Base-by-base conservation (phyloP, 192 early-diverging fungal genomes). In the Funneliformis geosporum region DNA sequence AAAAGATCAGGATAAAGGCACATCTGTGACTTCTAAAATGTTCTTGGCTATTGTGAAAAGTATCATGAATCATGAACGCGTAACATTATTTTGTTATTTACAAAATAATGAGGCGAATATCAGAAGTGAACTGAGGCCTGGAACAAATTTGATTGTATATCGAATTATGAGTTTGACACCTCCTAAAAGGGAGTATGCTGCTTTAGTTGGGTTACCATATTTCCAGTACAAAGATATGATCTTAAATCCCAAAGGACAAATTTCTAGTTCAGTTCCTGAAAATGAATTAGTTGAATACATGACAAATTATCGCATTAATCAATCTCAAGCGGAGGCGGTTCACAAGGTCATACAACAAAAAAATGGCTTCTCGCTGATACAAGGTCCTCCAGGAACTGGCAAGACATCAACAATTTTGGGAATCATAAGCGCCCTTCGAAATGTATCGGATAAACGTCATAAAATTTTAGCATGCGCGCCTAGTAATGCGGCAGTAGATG, bases 401-500 rank as follows among this genome's bases (percentile, higher is more conserved):
- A 82, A 83, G 71, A 97, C 97, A 2, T 94, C 95, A 79, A 98
- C 96, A 2, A 96, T 99, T 81, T 82, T 99, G 25, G 91, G 91
- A 2, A 84, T 99, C 7, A 86, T 96, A 61, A 94, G 92, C 6
- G 87, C 91, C 6, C 81, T 94, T 12, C 84, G 81, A 25, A 71
- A 83, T 46, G 68, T 73, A 4, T 46, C 84, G 0, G 64, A 74
- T n/a, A 38, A 40, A 4, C 71, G 55, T 12, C 81, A 74, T 83
- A 81, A 86, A 4, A 79, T 99, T 50, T 85, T 99, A 7, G 91
- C 96, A 9, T 98, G 96, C 76, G 96, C 96, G n/a, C 97, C 97
- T 7, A 94, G 92, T 76, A 99, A 99, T 79, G 96, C 97, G 5
- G 97, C 96, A 0, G 94, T 95, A 43, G 97, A 99, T 77, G 97